A percentile compares a stretch with the other conserved stretches of the same genome.
phyloP scores from a whole-genome alignment of 163 green algal species.

The Volvox carteri region DNA sequence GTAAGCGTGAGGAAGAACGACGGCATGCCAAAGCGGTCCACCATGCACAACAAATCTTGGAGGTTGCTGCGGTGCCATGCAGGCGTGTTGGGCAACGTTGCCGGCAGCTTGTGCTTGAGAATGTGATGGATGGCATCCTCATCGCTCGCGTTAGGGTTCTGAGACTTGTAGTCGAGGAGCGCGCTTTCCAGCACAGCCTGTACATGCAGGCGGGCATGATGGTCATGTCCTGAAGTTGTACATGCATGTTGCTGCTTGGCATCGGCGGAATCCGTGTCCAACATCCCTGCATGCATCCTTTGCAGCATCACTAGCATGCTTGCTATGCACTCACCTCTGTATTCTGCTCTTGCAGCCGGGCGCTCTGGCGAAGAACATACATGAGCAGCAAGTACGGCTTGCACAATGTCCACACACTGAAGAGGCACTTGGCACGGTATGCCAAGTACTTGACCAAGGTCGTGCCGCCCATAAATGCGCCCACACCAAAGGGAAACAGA shows the following conservation, averaged over 20 bases:
- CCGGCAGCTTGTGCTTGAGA: background rate
- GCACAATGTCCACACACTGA: background rate
- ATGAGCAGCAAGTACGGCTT: background rate
- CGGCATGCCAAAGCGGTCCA: background rate
- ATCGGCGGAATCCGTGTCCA: too few relatives aligned
- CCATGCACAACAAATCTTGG: background rate
- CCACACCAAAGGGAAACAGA: background rate
- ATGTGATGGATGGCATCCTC: background rate
- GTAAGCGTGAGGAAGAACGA: background rate
- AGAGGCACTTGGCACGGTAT: background rate
- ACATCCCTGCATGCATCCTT: too few relatives aligned
- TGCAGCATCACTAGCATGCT: too few relatives aligned
- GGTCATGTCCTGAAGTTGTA: background rate
- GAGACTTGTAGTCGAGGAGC: background rate
- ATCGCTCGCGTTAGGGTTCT: background rate
- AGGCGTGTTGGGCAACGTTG: background rate
- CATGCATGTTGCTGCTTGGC: background rate
- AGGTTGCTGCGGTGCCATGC: background rate
- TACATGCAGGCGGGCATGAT: background rate
- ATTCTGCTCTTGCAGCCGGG: background rate
- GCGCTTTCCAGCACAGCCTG: too few relatives aligned
- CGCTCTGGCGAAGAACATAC: background rate
- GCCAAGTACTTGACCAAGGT: background rate
- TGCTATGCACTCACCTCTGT: background rate
- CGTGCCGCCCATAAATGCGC: background rate